Percentiles rank a stretch among this genome's conserved stretches.
phyloP scores from a whole-genome alignment of 2,329 filamentous ascomycete genomes.

The Diaporthe humulicola region DNA sequence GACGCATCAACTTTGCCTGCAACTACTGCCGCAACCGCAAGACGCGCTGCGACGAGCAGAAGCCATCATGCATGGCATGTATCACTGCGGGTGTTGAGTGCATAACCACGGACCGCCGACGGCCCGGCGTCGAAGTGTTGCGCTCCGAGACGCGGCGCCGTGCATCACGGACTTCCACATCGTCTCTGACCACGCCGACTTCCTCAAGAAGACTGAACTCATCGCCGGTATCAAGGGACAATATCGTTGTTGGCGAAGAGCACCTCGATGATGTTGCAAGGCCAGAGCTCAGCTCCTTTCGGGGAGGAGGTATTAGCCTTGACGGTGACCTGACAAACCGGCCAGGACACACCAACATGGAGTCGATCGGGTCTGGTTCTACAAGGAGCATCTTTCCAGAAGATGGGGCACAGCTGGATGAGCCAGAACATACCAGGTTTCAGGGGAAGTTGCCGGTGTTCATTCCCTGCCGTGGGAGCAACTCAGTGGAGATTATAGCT shows the following conservation, averaged over 20 bases:
- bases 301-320: background rate
- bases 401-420: background rate
- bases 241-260: background rate
- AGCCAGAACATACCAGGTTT: background rate
- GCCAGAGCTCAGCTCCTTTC: background rate
- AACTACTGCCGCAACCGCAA: constrained; percentile 48
- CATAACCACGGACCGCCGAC: background rate
- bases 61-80: constrained; percentile 42
- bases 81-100: background rate
- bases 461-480: background rate
- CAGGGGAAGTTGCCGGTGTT: constrained; percentile 1
- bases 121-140: background rate
- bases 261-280: background rate
- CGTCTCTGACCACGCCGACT: background rate
- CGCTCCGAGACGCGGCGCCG: background rate
- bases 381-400: background rate
- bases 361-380: background rate
- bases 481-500: background rate
- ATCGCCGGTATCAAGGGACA: background rate
- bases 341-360: background rate
- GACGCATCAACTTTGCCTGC: constrained; percentile 43
- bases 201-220: background rate
- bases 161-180: background rate
- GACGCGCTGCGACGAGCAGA: constrained; percentile 47
- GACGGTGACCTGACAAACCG: background rate